Conservation (phyloP, 2,329 filamentous ascomycete genomes). For the Arachnopeziza araneosa region DNA sequence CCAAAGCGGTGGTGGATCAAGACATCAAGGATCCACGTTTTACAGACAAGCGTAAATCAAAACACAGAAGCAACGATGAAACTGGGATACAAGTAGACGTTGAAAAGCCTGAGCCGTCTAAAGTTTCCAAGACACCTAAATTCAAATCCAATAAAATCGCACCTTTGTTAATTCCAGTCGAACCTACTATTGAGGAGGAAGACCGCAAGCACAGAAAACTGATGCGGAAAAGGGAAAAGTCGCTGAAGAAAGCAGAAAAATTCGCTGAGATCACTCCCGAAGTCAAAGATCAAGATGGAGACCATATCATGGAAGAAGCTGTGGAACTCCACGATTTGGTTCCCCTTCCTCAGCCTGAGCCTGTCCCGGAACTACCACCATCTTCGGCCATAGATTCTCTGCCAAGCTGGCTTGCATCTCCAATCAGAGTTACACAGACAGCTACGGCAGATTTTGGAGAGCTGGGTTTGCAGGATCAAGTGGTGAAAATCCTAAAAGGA, state of each 20-base stretch:
- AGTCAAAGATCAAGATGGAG: conserved; percentile 24
- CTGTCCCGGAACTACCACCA: conserved; percentile 49
- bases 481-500: conserved; percentile 56
- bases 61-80: too few relatives aligned
- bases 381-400: conserved; percentile 70
- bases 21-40: too few relatives aligned
- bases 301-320: conserved; percentile 28
- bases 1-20: too few relatives aligned
- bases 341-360: conserved; percentile 74
- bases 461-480: conserved; percentile 56
- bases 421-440: conserved; percentile 61
- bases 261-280: conserved; percentile 31
- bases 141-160: too few relatives aligned
- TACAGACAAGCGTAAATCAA: too few relatives aligned
- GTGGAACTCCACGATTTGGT: conserved; percentile 63
- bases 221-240: conserved; percentile 51
- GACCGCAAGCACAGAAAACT: conserved; percentile 37
- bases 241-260: conserved; percentile 44
- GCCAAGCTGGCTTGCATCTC: conserved; percentile 74
- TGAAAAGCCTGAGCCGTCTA: too few relatives aligned
- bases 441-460: conserved; percentile 55
- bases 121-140: too few relatives aligned
- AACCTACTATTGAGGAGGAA: conserved; percentile 2
- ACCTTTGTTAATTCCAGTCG: too few relatives aligned
- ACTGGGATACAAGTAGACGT: too few relatives aligned